phyloP scores from a whole-genome alignment of 768 basidiomycete genomes.

The Pisolithus albus region DNA sequence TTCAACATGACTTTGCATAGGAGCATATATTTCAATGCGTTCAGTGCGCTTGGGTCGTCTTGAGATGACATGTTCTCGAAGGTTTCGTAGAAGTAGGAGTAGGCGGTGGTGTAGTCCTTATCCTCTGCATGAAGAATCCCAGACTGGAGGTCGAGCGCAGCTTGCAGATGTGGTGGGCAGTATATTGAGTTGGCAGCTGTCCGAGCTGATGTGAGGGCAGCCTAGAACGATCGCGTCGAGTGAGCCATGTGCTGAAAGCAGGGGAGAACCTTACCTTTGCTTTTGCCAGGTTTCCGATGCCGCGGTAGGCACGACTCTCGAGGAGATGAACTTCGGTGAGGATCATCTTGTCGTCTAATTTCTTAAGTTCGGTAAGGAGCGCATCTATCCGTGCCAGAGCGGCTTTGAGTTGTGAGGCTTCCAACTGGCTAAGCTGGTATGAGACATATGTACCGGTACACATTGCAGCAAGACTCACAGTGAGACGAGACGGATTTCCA shows the following conservation, averaged over 20 bases:
- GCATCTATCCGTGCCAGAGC: slow-evolving; percentile 79
- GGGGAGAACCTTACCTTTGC: slow-evolving; percentile 57
- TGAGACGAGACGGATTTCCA: slow-evolving; percentile 82
- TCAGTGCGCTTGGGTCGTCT: slow-evolving; percentile 68
- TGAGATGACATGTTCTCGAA: slow-evolving; percentile 84
- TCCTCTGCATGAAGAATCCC: slow-evolving; percentile 93
- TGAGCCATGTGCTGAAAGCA: neutral
- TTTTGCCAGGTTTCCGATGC: slow-evolving; percentile 82
- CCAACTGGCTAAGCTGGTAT: slow-evolving; percentile 51
- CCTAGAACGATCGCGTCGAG: slow-evolving; percentile 33
- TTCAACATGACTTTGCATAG: slow-evolving; percentile 98
- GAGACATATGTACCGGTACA: neutral
- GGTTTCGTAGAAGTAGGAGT: slow-evolving; percentile 96
- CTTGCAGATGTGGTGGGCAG: slow-evolving; percentile 68
- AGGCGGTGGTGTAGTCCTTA: slow-evolving; percentile 95
- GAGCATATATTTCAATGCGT: slow-evolving; percentile 95
- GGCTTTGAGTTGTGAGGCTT: slow-evolving; percentile 65
- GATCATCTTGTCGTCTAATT: slow-evolving; percentile 96
- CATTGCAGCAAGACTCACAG: slow-evolving; percentile 38
- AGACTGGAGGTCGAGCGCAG: slow-evolving; percentile 57
- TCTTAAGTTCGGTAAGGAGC: slow-evolving; percentile 86
- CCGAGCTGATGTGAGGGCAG: slow-evolving; percentile 81
- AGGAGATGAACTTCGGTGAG: slow-evolving; percentile 94
- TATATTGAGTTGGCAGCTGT: slow-evolving; percentile 96
- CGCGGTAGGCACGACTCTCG: slow-evolving; percentile 87